Evolutionary conservation across 2,329 filamentous ascomycete genomes (phyloP), one percentile per base, ranked within the genome.

Genomic region (Fusarium dimerum): DNA sequence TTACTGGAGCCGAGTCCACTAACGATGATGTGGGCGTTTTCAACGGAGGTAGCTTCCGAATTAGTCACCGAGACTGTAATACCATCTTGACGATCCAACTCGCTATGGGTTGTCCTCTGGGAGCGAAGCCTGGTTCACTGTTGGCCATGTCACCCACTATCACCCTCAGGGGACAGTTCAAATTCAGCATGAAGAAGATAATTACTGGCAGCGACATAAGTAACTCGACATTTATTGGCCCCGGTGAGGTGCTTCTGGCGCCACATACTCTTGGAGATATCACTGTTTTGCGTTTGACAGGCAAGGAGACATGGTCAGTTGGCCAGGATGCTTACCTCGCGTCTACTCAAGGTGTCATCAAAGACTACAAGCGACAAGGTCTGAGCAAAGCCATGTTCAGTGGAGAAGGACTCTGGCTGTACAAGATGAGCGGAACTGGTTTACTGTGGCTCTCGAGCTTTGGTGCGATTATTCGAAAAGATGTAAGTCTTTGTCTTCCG

Each of bases 1-100:
- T 93, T 58, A 70, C 78, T 6, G 89, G 89, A 30, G 84, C 82
- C 0, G 56, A 52, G 36, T 76, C 87, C 1, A 80, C 82, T 1
- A 78, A 84, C 30, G 94, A 97, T 70, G 92, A 96, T 62, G 84
- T 96, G 2, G 94, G 94, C n/a, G 94, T 89, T 0, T 99, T 97
- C 78, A 97, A 97, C 68, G 94, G 94, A 15, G 94, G 94, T 12
- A 93, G 89, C 67, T 99, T 93, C 70, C 83, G 94, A 41, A 92
- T 97, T 68, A 94, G 90, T 66, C 94, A 99, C 68, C 82, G 94
- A 18, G 92, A 97, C 71, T 87, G 85, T 52, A 99, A 97, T 70
- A 92, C 89, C 1, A 87, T 97, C 60, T 73, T 97, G 56, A 97
- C 92, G 0, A 73, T 97, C 18, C 93, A 97, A 71, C 75, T 97